A percentile compares a stretch with the other conserved stretches of the same genome.
Conservation (phyloP, 768 basidiomycete species). For the Dioszegia crocea region DNA sequence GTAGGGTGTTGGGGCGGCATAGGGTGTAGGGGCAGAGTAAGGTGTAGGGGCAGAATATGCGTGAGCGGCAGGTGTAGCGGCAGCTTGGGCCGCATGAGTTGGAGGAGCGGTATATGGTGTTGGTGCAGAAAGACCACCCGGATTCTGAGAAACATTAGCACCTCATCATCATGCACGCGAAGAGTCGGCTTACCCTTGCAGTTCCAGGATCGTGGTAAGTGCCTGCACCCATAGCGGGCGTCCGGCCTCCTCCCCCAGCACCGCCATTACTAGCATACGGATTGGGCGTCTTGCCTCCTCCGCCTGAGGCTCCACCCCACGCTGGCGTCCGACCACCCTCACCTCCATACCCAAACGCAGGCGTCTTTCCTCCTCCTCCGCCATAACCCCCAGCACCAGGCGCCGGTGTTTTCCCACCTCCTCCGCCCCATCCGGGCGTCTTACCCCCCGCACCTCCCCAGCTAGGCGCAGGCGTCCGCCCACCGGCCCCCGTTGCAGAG, state of each 20-base stretch:
- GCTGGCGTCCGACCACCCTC: constrained; percentile 21
- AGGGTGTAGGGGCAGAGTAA: constrained; percentile 46
- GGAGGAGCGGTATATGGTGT: constrained; percentile 44
- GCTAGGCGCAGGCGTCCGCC: constrained; percentile 24
- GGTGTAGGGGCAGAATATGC: constrained; percentile 48
- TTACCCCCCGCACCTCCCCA: constrained; percentile 26
- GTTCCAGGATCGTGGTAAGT: constrained; percentile 19
- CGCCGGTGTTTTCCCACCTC: constrained; percentile 25
- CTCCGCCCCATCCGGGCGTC: constrained; percentile 19
- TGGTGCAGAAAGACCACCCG: constrained; percentile 30
- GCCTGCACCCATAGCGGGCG: constrained; percentile 17
- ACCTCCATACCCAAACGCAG: constrained; percentile 16
- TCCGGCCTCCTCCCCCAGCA: constrained; percentile 17
- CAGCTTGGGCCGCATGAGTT: not conserved
- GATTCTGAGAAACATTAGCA: constrained; percentile 1
- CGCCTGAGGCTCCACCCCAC: constrained; percentile 8
- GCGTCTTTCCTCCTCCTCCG: constrained; percentile 25
- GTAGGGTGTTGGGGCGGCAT: constrained; percentile 41
- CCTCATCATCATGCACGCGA: not conserved
- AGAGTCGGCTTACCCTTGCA: constrained; percentile 24
- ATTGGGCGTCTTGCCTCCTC: constrained; percentile 22
- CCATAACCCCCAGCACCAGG: constrained; percentile 13
- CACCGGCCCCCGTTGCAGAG: constrained; percentile 28
- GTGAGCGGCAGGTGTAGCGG: constrained; percentile 15
- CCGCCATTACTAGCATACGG: constrained; percentile 9